These are phyloP conservation scores for Prunus fruticosa DNA, from an alignment of 306 rosid genomes.

Conservation along the genomic window DNA sequence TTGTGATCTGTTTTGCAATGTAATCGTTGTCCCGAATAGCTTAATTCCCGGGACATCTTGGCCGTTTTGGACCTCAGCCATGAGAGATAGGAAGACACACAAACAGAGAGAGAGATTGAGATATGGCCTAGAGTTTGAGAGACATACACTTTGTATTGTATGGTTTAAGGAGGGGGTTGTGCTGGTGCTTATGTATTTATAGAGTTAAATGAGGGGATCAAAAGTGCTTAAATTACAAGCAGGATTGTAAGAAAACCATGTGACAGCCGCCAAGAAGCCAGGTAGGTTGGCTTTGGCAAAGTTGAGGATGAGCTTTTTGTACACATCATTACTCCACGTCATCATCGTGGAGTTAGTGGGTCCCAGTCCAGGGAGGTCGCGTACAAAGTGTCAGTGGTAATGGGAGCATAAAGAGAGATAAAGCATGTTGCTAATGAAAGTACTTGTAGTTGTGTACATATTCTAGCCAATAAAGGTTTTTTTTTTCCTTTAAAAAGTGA, in stretches of 20 bases:
- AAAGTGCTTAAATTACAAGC: conserved; percentile 23
- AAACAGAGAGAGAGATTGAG: not conserved
- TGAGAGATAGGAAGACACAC: not conserved
- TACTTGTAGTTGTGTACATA: conserved; percentile 13
- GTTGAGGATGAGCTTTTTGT: conserved; percentile 57
- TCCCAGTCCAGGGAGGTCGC: conserved; percentile 46
- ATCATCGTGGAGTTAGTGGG: conserved; percentile 46
- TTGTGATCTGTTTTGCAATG: conserved; percentile 30
- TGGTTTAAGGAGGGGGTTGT: conserved; percentile 3
- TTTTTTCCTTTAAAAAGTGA: not conserved
- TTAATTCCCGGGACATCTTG: conserved; percentile 61
- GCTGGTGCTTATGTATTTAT: not conserved
- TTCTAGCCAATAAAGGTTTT: not conserved
- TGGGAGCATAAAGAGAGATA: conserved; percentile 16
- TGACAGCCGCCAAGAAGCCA: conserved; percentile 32
- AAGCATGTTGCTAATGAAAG: conserved; percentile 16
- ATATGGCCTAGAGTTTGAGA: not conserved
- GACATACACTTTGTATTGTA: not conserved
- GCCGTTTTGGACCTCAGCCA: conserved; percentile 45
- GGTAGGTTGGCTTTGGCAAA: conserved; percentile 33
- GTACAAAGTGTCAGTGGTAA: conserved; percentile 41
- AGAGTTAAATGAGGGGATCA: conserved; percentile 16
- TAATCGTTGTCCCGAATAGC: conserved; percentile 75
- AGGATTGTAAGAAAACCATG: conserved; percentile 17
- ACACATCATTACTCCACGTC: conserved; percentile 56